phyloP scores from a whole-genome alignment of 805 yeast genomes.

The Saccharomycopsis capsularis region DNA sequence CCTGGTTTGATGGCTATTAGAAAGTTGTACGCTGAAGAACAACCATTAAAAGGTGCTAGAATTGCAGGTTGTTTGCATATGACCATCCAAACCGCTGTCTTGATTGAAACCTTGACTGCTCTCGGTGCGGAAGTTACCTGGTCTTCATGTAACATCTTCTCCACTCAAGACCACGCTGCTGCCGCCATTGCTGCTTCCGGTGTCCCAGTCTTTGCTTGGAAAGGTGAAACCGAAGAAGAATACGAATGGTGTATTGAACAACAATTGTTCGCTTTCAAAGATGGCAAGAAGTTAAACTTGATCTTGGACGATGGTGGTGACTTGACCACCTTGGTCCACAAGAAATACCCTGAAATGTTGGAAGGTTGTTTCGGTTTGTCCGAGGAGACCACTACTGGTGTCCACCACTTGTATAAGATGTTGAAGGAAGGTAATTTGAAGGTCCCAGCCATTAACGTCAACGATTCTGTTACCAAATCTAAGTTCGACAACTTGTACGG shows the following conservation, averaged over 20 bases:
- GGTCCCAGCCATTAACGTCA: slow-evolving; percentile 99
- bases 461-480: slow-evolving; percentile 98
- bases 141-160: slow-evolving; percentile 98
- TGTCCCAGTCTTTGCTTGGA: slow-evolving; percentile 99
- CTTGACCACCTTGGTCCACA: slow-evolving; percentile 92
- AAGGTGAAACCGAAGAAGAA: slow-evolving; percentile 99
- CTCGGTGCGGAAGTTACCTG: slow-evolving; percentile 99
- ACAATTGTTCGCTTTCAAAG: slow-evolving; percentile 97
- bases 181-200: slow-evolving; percentile 99
- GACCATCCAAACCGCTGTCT: slow-evolving; percentile 99
- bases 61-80: slow-evolving; percentile 98
- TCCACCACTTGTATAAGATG: slow-evolving; percentile 97
- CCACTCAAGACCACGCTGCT: slow-evolving; percentile 99
- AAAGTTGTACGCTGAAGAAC: slow-evolving; percentile 79
- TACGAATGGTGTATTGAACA: slow-evolving; percentile 99
- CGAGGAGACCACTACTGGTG: slow-evolving; percentile 99
- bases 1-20: slow-evolving; percentile 99
- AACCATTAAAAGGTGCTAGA: slow-evolving; percentile 97
- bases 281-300: slow-evolving; percentile 88
- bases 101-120: slow-evolving; percentile 94
- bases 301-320: slow-evolving; percentile 99
- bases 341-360: slow-evolving; percentile 96
- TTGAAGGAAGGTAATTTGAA: slow-evolving; percentile 78
- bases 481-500: slow-evolving; percentile 99
- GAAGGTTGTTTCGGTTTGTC: slow-evolving; percentile 91